phyloP scores from a whole-genome alignment of 176 grass and related monocot genomes.

The Coix lacrymajobi region DNA sequence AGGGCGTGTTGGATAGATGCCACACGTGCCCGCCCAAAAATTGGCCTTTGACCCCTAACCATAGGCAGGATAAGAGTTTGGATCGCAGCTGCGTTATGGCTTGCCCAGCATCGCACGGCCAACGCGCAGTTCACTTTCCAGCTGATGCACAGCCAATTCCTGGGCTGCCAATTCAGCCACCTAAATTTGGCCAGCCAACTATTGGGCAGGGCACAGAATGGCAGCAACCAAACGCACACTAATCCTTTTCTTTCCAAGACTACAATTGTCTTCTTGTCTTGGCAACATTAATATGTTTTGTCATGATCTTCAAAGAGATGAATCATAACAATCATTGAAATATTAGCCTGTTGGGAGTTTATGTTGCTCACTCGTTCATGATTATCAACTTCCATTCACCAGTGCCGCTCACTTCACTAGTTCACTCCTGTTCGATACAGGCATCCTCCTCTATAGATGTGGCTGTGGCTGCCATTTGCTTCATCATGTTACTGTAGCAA shows the following conservation, averaged over 20 bases:
- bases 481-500: no score
- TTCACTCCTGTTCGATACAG: no score
- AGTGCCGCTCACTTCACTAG: background rate
- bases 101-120: background rate
- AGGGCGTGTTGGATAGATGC: background rate
- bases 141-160: background rate
- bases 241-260: background rate
- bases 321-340: background rate
- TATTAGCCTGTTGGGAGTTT: background rate
- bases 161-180: background rate
- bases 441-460: no score
- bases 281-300: background rate
- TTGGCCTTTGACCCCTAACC: background rate
- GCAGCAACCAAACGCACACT: background rate
- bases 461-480: no score
- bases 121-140: background rate
- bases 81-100: background rate
- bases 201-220: background rate
- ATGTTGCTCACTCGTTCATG: background rate
- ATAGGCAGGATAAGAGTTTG: background rate
- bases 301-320: background rate
- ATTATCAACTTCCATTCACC: background rate
- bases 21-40: background rate
- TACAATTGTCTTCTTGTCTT: background rate
- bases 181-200: background rate